These are phyloP conservation scores for Candida boidinii DNA, from an alignment of 805 yeast species.

Conservation along the genomic window DNA sequence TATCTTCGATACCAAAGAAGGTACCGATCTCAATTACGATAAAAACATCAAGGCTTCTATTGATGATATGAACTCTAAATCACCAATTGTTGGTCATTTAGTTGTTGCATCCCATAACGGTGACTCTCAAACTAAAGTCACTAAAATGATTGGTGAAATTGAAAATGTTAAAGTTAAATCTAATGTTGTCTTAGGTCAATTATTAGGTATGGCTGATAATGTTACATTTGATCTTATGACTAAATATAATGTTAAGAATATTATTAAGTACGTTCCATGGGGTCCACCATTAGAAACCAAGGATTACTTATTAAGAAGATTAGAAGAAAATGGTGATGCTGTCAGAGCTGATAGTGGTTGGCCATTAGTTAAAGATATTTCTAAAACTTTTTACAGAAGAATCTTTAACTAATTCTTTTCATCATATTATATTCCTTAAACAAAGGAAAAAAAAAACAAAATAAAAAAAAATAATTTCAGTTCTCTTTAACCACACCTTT, in stretches of 20 bases:
- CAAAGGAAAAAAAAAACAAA: too few relatives aligned
- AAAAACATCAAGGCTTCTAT: constrained; percentile 57
- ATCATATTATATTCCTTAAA: too few relatives aligned
- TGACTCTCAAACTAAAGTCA: constrained; percentile 66
- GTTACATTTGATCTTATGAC: constrained; percentile 67
- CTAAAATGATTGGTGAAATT: constrained; percentile 36
- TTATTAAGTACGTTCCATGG: constrained; percentile 95
- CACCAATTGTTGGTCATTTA: constrained; percentile 55
- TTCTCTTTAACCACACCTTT: too few relatives aligned
- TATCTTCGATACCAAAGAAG: constrained; percentile 68
- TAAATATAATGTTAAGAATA: constrained; percentile 57
- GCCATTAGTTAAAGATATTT: constrained; percentile 54
- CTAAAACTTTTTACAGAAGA: constrained; percentile 26
- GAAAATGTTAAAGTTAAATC: constrained; percentile 26
- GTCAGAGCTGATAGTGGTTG: constrained; percentile 79
- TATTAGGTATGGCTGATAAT: constrained; percentile 93
- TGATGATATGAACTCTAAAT: constrained; percentile 39
- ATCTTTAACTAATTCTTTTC: constrained; percentile 15
- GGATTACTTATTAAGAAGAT: constrained; percentile 78
- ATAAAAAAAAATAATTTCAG: too few relatives aligned
- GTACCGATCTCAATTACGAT: constrained; percentile 75
- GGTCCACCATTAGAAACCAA: constrained; percentile 93
- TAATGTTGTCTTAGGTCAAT: constrained; percentile 80
- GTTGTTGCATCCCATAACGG: constrained; percentile 90
- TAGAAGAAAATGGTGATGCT: constrained; percentile 95